Evolutionary conservation across 306 rosid species (phyloP).

Genomic region (Lagenaria siceraria): DNA sequence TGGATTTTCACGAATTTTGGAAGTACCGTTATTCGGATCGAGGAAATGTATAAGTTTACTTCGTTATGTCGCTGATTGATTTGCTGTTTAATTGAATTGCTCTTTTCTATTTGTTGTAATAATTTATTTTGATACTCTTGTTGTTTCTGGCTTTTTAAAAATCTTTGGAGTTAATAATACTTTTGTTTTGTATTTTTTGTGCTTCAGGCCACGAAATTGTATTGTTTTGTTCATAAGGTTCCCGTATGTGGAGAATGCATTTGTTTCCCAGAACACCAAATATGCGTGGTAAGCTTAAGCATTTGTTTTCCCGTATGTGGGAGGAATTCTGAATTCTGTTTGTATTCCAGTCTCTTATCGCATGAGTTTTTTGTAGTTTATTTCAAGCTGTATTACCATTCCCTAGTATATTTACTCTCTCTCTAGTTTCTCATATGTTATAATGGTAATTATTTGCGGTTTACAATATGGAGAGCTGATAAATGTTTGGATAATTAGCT

Average conservation of each 20-base stretch:
- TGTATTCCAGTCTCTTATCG: neutral
- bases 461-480: neutral
- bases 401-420: neutral
- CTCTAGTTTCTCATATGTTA: neutral
- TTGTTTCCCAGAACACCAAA: slow-evolving; percentile 93
- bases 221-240: slow-evolving; percentile 97
- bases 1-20: neutral
- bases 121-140: neutral
- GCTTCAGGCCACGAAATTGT: slow-evolving; percentile 89
- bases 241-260: slow-evolving; percentile 99
- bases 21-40: neutral
- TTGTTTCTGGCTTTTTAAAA: neutral
- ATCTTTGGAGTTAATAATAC: neutral
- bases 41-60: neutral
- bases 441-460: neutral
- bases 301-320: neutral
- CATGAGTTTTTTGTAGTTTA: slow-evolving; percentile 4
- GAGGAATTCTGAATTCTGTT: neutral
- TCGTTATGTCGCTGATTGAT: neutral
- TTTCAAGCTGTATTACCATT: neutral
- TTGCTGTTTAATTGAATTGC: neutral
- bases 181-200: slow-evolving; percentile 1
- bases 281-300: slow-evolving; percentile 55
- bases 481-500: neutral
- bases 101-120: neutral